phyloP scores from a whole-genome alignment of 163 green algal species.

The Chlorella variabilis region DNA sequence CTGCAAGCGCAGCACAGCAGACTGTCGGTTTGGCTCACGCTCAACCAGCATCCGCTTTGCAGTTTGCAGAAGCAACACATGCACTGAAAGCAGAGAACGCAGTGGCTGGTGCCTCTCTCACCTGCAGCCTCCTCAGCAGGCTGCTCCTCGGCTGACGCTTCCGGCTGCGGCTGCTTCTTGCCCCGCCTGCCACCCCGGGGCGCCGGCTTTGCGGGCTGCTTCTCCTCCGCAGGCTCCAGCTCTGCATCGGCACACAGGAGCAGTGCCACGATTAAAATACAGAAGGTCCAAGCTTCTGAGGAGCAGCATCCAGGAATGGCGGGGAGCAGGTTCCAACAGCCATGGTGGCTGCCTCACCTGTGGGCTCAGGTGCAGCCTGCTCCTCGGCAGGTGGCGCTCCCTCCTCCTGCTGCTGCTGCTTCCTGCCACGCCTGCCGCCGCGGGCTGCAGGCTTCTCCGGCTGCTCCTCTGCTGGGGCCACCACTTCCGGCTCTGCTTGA shows the following conservation, averaged over 20 bases:
- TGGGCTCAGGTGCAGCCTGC: too few relatives aligned
- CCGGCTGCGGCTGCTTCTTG: slow-evolving; percentile 4
- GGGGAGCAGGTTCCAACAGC: too few relatives aligned
- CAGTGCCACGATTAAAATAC: too few relatives aligned
- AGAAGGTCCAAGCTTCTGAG: too few relatives aligned
- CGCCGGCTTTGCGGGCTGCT: not conserved
- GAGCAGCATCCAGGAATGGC: too few relatives aligned
- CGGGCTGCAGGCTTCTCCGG: not conserved
- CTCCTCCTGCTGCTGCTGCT: slow-evolving; percentile 6
- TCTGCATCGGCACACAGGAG: not conserved
- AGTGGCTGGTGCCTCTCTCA: too few relatives aligned
- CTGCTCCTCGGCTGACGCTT: not conserved
- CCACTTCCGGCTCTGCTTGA: not conserved
- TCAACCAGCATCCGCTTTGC: too few relatives aligned
- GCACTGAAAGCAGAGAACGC: too few relatives aligned
- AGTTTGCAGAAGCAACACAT: too few relatives aligned
- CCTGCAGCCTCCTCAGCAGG: slow-evolving; percentile 1
- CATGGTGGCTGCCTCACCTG: too few relatives aligned
- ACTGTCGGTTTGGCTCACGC: too few relatives aligned
- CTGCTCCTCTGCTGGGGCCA: not conserved
- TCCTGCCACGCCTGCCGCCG: slow-evolving; percentile 6
- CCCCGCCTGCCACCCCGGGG: not conserved
- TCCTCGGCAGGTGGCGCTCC: not conserved
- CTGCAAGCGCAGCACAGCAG: not conserved
- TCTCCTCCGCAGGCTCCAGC: not conserved